Base-by-base conservation (phyloP, 1,284 basidiomycete species). In the Malassezia dermatis region DNA sequence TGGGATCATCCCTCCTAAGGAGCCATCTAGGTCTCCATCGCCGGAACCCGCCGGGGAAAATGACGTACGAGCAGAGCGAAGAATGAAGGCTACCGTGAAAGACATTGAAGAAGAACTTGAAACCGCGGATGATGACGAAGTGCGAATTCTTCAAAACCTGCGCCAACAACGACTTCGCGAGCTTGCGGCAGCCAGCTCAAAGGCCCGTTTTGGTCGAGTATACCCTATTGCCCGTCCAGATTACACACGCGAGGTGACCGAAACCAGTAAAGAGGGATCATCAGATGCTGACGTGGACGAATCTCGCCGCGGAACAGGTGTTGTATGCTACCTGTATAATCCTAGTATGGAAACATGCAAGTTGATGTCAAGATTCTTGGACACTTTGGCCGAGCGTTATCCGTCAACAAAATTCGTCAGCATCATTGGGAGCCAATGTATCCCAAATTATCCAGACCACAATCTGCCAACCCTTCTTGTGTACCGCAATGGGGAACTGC, bases 341-440 rank as follows among this genome's bases (percentile, higher is more conserved):
- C 87, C 90, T 62, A 61, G 66, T 10, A 63, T 74, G 39, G 68
- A 69, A 23, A 62, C 48, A 30, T 91, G 88, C 54, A 84, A 89
- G 56, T 82, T 85, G 43, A 78, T 90, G 8, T 82, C 82, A 43
- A 78, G 80, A 30, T 85, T 90, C 51, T 77, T 98, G 30, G 79
- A 80, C 15, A 80, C 79, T 1, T 79, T 96, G 2, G 89, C 93
- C 0, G 79, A 80, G 26, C 83, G 84, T 51, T 86, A 95, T 75
- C 88, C 90, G 2, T 83, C 85, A 24, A 88, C 90, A 8, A 96
- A 96, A 76, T 96, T 98, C 67, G 86, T 96, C 59, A 89, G 87
- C 32, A 96, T 98, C 65, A 83, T 93, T 2, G 90, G 90, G 31
- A 28, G 17, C 28, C 68, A 93, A 76, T 96, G 93, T 78, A 95